Conservation (phyloP, 352 stramenopile species). For the Phytopythium vexans region DNA sequence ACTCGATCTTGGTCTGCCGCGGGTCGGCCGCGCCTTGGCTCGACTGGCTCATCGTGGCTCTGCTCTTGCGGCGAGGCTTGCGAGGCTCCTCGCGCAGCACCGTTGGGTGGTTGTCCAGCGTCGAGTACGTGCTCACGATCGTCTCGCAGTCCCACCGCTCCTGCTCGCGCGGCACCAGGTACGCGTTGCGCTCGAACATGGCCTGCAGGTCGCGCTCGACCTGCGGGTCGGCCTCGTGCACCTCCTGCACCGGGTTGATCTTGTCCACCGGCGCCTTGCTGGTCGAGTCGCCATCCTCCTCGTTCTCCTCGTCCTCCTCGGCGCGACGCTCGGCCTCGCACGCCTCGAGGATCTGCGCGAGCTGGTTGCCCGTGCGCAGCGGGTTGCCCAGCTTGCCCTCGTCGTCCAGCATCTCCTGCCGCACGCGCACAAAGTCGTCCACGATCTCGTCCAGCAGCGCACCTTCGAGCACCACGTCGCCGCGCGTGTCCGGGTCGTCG, state of each 20-base stretch:
- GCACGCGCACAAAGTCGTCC: slow-evolving; percentile 66
- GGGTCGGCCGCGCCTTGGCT: slow-evolving; percentile 15
- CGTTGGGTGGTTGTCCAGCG: slow-evolving; percentile 97
- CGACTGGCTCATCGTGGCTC: slow-evolving; percentile 84
- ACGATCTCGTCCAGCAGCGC: slow-evolving; percentile 67
- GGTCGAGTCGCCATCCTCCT: slow-evolving; percentile 30
- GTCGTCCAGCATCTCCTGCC: slow-evolving; percentile 68
- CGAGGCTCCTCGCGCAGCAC: slow-evolving; percentile 67
- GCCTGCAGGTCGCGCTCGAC: slow-evolving; percentile 33
- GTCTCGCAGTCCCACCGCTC: slow-evolving; percentile 96
- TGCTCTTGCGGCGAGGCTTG: slow-evolving; percentile 80
- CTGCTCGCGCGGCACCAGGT: slow-evolving; percentile 53
- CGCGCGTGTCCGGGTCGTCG: slow-evolving; percentile 66
- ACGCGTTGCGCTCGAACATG: slow-evolving; percentile 60
- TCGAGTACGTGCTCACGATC: slow-evolving; percentile 98
- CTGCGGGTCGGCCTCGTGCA: slow-evolving; percentile 24
- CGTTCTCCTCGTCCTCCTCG: slow-evolving; percentile 59
- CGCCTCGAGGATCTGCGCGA: slow-evolving; percentile 75
- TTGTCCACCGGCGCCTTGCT: slow-evolving; percentile 7
- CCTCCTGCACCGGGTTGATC: slow-evolving; percentile 9
- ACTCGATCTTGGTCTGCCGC: slow-evolving; percentile 71
- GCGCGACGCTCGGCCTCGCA: slow-evolving; percentile 55
- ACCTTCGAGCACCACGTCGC: slow-evolving; percentile 67
- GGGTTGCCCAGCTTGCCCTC: slow-evolving; percentile 81
- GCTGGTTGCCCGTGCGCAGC: slow-evolving; percentile 53